Evolutionary conservation across 768 basidiomycete species (phyloP).

Genomic region (Russula sp.): DNA sequence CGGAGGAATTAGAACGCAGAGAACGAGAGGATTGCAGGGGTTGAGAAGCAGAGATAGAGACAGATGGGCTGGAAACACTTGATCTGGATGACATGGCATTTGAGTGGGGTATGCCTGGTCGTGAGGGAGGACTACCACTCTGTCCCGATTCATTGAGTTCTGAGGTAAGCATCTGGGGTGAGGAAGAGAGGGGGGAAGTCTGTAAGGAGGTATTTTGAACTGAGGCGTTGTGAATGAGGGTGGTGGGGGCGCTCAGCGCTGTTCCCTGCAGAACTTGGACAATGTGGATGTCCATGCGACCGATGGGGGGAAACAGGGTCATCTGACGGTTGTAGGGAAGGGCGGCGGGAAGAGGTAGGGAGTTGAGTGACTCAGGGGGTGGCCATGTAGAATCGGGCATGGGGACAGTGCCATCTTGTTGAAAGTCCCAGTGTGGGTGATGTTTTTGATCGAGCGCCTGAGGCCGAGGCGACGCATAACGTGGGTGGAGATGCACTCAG

Average conservation of each 20-base stretch:
- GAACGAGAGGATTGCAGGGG: background rate
- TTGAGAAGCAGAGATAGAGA: background rate
- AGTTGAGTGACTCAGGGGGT: constrained; percentile 8
- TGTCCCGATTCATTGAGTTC: constrained; percentile 7
- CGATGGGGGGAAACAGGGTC: constrained; percentile 23
- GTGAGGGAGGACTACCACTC: constrained; percentile 27
- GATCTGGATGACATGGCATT: constrained; percentile 32
- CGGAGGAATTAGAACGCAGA: constrained; percentile 9
- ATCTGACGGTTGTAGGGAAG: constrained; percentile 12
- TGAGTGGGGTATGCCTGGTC: constrained; percentile 35
- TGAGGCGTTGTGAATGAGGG: constrained; percentile 37
- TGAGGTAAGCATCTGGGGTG: background rate
- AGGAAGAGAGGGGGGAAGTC: constrained; percentile 15
- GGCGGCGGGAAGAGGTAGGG: constrained; percentile 4
- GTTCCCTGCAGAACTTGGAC: constrained; percentile 56
- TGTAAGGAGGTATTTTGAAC: constrained; percentile 40
- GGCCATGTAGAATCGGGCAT: constrained; percentile 7
- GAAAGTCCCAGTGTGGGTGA: constrained; percentile 23
- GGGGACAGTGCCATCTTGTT: constrained; percentile 4
- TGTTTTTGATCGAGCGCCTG: constrained; percentile 74
- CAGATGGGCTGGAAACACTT: background rate
- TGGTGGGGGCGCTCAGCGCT: constrained; percentile 53
- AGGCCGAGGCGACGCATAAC: constrained; percentile 44
- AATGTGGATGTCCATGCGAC: constrained; percentile 31
- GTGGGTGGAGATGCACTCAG: constrained; percentile 7